phyloP scores from a whole-genome alignment of 768 basidiomycete genomes.

The Neoboletus subvelutipes region DNA sequence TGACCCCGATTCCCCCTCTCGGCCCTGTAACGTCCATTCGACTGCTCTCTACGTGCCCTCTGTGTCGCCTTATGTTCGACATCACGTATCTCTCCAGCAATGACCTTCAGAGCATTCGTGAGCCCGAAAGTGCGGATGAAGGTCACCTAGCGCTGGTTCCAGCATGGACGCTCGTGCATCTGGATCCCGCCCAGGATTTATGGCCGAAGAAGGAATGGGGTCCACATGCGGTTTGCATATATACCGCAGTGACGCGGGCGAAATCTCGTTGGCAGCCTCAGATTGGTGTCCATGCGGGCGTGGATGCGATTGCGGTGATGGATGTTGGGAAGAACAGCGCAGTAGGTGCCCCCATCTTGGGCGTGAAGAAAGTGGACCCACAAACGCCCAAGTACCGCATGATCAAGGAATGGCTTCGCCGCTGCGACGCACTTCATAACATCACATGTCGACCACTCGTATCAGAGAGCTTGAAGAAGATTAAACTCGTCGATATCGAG shows the following conservation, averaged over 20 bases:
- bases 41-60: not conserved
- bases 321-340: not conserved
- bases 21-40: not conserved
- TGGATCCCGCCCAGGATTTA: not conserved
- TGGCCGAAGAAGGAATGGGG: slow-evolving; percentile 1
- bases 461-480: not conserved
- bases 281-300: not conserved
- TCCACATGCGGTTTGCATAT: not conserved
- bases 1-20: not conserved
- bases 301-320: not conserved
- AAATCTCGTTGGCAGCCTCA: slow-evolving; percentile 4
- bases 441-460: not conserved
- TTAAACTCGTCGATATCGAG: not conserved
- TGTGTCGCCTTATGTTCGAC: not conserved
- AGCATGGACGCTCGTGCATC: slow-evolving; percentile 1
- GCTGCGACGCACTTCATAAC: not conserved
- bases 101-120: not conserved
- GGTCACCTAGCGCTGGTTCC: slow-evolving; percentile 1
- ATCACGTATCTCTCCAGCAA: not conserved
- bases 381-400: not conserved
- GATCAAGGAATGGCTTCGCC: not conserved
- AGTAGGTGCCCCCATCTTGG: not conserved
- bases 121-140: not conserved
- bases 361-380: not conserved
- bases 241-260: slow-evolving; percentile 1